Evolutionary conservation across 2,329 filamentous ascomycete genomes (phyloP).

Genomic region (Lasiodiplodia hormozganensis): DNA sequence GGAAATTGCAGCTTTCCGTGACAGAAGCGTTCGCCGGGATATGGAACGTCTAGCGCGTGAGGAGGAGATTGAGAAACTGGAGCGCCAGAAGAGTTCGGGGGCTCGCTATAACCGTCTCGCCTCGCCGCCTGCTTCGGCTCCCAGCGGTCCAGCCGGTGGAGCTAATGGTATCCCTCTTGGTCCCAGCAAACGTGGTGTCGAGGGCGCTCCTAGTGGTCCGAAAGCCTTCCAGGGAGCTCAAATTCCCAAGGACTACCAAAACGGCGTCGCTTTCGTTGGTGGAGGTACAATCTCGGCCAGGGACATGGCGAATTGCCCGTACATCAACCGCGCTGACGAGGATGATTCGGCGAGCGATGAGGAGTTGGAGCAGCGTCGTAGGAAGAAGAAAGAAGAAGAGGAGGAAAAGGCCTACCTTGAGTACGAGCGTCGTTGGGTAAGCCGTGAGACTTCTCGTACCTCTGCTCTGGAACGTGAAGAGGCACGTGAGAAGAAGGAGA

Average conservation of each 20-base stretch:
- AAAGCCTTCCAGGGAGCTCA: slow-evolving; percentile 65
- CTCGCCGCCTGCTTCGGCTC: slow-evolving; percentile 70
- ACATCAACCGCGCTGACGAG: slow-evolving; percentile 75
- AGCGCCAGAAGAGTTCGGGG: slow-evolving; percentile 74
- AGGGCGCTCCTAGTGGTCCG: slow-evolving; percentile 77
- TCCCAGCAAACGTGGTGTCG: slow-evolving; percentile 70
- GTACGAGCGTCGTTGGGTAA: slow-evolving; percentile 88
- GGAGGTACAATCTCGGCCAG: slow-evolving; percentile 59
- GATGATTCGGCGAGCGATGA: slow-evolving; percentile 87
- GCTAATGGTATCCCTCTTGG: slow-evolving; percentile 80
- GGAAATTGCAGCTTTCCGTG: slow-evolving; percentile 93
- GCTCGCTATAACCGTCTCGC: slow-evolving; percentile 70
- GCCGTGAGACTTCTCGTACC: slow-evolving; percentile 82
- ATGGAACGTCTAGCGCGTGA: slow-evolving; percentile 85
- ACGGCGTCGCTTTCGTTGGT: slow-evolving; percentile 82
- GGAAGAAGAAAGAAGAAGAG: slow-evolving; percentile 75
- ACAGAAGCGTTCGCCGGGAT: slow-evolving; percentile 87
- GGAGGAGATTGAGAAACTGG: slow-evolving; percentile 89
- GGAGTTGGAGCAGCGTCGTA: slow-evolving; percentile 77
- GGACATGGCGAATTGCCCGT: slow-evolving; percentile 60
- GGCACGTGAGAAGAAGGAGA: slow-evolving; percentile 78
- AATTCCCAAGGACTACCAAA: slow-evolving; percentile 75
- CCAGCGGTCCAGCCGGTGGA: slow-evolving; percentile 66
- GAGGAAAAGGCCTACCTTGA: slow-evolving; percentile 82
- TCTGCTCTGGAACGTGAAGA: slow-evolving; percentile 86